Evolutionary conservation across 2,329 filamentous ascomycete genomes (phyloP).

Genomic region (Aplosporella prunicola): DNA sequence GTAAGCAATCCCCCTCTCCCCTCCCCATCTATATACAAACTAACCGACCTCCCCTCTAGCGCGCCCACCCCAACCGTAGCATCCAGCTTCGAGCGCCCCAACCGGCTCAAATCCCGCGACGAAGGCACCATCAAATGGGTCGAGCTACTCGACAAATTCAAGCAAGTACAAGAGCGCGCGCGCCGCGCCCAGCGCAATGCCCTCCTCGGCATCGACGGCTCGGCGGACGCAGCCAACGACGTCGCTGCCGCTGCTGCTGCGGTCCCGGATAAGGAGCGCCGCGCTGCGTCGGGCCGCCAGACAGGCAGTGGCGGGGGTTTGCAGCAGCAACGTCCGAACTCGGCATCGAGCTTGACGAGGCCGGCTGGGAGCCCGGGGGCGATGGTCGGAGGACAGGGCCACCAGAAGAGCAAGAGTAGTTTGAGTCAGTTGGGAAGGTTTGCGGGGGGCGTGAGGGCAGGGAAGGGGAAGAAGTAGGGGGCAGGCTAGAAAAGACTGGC

Average conservation of each 20-base stretch:
- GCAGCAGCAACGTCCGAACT: slow-evolving; percentile 11
- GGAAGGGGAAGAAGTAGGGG: slow-evolving; percentile 24
- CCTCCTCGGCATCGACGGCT: slow-evolving; percentile 24
- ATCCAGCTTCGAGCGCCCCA: slow-evolving; percentile 45
- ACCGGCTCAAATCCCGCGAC: slow-evolving; percentile 70
- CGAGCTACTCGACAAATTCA: slow-evolving; percentile 91
- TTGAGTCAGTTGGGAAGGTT: slow-evolving; percentile 37
- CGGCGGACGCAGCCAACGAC: slow-evolving; percentile 1
- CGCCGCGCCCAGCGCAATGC: slow-evolving; percentile 55
- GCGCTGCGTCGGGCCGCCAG: not conserved
- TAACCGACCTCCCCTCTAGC: slow-evolving; percentile 5
- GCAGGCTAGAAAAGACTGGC: not conserved
- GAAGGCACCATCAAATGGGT: slow-evolving; percentile 82
- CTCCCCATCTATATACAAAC: slow-evolving; percentile 12
- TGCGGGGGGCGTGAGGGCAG: slow-evolving; percentile 32
- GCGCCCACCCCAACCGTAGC: slow-evolving; percentile 13
- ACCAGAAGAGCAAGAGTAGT: slow-evolving; percentile 31
- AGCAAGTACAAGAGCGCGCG: slow-evolving; percentile 77
- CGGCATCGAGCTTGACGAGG: slow-evolving; percentile 5
- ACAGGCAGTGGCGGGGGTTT: slow-evolving; percentile 5
- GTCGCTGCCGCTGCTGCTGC: slow-evolving; percentile 12
- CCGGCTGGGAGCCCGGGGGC: slow-evolving; percentile 19
- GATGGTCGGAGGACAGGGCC: slow-evolving; percentile 16
- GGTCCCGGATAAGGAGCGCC: slow-evolving; percentile 14
- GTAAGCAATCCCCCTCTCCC: slow-evolving; percentile 48